Base-by-base conservation (phyloP, 2,329 filamentous ascomycete genomes). In the Apiospora hydei region DNA sequence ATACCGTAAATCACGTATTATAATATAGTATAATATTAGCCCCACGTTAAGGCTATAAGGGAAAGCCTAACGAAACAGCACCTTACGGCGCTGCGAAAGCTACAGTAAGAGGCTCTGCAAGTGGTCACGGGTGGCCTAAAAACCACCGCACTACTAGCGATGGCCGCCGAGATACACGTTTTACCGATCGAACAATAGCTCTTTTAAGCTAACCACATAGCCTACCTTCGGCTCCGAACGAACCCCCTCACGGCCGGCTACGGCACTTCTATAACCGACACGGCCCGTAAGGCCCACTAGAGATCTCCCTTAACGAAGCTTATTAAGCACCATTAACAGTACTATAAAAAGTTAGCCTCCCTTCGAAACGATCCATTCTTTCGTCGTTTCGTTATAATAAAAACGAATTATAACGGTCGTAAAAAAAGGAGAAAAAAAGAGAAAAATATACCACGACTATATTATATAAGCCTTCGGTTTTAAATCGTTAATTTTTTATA, bases 401-500 rank as follows among this genome's bases (percentile, higher is more conserved):
- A 18, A 57, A 18, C 10, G 7, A 14, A 14, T 14, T 51, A 51
- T 34, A 21, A 18, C 18, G 18, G 30, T 34, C 16, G 7, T 34
- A 18, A 30, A 26, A 34, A 34, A 34, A 8, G 26, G 8, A 8
- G 26, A 38, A 38, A 38, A 38, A 38, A n/a, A n/a, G n/a, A n/a
- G n/a, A 26, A 57, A 57, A 34, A 1, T 4, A 3, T 34, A 57
- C 34, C 34, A 57, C 8, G 3, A 57, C 2, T 10, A 18, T 34
- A 57, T 57, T 3, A 21, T 57, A 34, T 34, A 57, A 2, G 3
- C 5, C 7, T 57, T 34, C 3, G 3, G 16, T 1, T 7, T 3
- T 34, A 57, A 57, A 57, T 57, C 18, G 18, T 34, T 57, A 57
- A 34, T 57, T 3, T 57, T 57, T 34, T 57, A 57, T 57, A 57